Conservation (phyloP, 768 basidiomycete genomes). For the Dendrothele bispora region DNA sequence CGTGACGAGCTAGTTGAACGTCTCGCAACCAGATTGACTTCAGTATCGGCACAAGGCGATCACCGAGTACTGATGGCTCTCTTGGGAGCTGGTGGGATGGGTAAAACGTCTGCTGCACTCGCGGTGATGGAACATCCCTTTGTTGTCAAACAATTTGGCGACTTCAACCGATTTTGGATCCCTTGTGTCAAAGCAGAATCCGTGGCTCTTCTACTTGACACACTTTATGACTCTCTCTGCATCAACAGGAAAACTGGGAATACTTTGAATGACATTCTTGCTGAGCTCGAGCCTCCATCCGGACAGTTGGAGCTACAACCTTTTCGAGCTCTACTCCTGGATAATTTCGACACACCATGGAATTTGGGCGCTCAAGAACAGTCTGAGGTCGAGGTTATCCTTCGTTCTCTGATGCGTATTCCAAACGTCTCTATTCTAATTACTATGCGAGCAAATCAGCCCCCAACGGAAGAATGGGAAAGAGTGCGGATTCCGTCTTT, state of each 20-base stretch:
- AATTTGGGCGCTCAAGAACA: too few relatives aligned
- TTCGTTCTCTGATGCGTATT: too few relatives aligned
- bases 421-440: too few relatives aligned
- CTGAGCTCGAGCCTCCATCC: not conserved
- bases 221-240: not conserved
- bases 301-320: too few relatives aligned
- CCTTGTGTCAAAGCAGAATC: not conserved
- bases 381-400: too few relatives aligned
- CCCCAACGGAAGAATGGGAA: too few relatives aligned
- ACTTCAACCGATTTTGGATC: not conserved
- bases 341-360: not conserved
- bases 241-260: not conserved
- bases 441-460: too few relatives aligned
- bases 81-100: conserved; percentile 81
- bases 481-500: too few relatives aligned
- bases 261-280: not conserved
- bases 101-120: conserved; percentile 39
- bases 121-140: conserved; percentile 2
- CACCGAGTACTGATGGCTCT: conserved; percentile 72
- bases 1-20: not conserved
- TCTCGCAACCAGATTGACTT: not conserved
- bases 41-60: not conserved
- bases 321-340: not conserved
- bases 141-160: not conserved
- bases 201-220: not conserved